Conservation (phyloP, 441 rosid genomes). For the Populus hybrid region DNA sequence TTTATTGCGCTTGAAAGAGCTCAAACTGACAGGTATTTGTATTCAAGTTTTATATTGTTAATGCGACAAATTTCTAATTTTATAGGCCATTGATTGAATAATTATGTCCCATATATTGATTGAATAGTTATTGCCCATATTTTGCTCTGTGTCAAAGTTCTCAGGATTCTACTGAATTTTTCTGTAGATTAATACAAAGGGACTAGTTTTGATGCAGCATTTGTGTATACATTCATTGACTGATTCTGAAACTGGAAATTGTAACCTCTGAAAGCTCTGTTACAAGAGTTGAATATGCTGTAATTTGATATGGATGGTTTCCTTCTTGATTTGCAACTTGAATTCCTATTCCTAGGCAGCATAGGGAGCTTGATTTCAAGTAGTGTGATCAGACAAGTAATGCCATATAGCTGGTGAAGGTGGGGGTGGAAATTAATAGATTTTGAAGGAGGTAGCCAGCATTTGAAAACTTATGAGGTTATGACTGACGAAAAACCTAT, state of each 20-base stretch:
- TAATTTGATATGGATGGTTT: too few relatives aligned
- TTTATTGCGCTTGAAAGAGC: too few relatives aligned
- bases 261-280: not conserved
- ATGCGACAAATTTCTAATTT: not conserved
- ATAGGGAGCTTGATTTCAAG: not conserved
- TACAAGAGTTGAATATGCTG: not conserved
- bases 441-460: not conserved
- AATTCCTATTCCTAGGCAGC: too few relatives aligned
- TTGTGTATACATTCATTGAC: not conserved
- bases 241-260: not conserved
- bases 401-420: not conserved
- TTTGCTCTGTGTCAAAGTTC: not conserved
- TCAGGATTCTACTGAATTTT: not conserved
- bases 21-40: too few relatives aligned
- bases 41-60: not conserved
- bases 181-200: not conserved
- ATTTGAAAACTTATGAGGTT: conserved; percentile 5
- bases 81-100: not conserved
- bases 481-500: not conserved
- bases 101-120: too few relatives aligned
- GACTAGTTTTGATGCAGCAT: not conserved
- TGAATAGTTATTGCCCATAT: too few relatives aligned
- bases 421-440: not conserved
- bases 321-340: too few relatives aligned
- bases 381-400: not conserved